Percentiles rank a stretch among this genome's conserved stretches.
These are phyloP conservation scores for Primulina tabacum DNA, from an alignment of 257 asterid species.

Conservation along the genomic window DNA sequence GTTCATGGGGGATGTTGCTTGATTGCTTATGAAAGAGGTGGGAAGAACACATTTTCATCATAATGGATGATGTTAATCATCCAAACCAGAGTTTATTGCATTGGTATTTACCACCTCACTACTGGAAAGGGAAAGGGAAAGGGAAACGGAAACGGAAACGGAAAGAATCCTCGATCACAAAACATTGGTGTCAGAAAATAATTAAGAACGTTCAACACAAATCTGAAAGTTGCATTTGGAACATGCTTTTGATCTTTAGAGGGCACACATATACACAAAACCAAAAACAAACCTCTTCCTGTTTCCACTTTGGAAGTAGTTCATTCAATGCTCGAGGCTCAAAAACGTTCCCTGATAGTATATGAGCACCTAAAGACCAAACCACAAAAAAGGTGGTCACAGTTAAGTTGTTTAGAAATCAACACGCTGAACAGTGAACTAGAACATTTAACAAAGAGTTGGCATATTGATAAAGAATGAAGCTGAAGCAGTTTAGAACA, in stretches of 20 bases:
- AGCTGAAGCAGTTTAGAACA: constrained; percentile 1
- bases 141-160: too few relatives aligned
- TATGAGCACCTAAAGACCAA: constrained; percentile 73
- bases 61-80: too few relatives aligned
- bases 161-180: too few relatives aligned
- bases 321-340: constrained; percentile 93
- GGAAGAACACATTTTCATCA: too few relatives aligned
- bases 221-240: constrained; percentile 7
- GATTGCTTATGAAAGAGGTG: too few relatives aligned
- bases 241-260: constrained; percentile 16
- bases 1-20: too few relatives aligned
- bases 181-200: too few relatives aligned
- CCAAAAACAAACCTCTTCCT: constrained; percentile 60
- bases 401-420: constrained; percentile 18
- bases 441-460: constrained; percentile 15
- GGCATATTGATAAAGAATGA: neutral
- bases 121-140: too few relatives aligned
- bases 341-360: constrained; percentile 91
- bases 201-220: too few relatives aligned
- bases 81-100: too few relatives aligned
- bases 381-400: constrained; percentile 8
- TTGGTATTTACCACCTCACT: too few relatives aligned
- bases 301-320: constrained; percentile 87
- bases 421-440: neutral
- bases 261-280: constrained; percentile 3